Conservation (phyloP, 2,329 filamentous ascomycete genomes). For the Plectosphaerella sp. region DNA sequence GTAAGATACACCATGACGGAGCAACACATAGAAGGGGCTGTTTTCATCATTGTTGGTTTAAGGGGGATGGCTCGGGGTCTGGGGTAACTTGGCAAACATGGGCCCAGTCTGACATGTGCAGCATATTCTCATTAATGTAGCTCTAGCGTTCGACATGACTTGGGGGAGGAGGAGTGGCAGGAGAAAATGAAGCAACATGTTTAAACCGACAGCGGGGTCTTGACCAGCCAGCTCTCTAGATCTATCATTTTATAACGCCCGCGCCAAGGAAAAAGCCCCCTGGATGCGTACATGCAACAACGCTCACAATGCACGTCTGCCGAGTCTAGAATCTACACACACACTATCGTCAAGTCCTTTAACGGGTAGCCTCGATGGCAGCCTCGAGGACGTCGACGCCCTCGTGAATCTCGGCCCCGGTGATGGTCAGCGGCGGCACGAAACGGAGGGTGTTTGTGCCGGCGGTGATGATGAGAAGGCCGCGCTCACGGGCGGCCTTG, state of each 20-base stretch:
- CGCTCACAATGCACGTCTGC: background rate
- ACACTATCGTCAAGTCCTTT: background rate
- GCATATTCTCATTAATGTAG: no score
- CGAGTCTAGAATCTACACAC: no score
- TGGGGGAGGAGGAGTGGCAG: no score
- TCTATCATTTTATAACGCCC: constrained; percentile 4
- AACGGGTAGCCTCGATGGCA: constrained; percentile 44
- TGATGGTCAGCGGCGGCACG: constrained; percentile 81
- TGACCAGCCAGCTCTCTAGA: background rate
- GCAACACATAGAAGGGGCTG: no score
- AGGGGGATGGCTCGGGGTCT: no score
- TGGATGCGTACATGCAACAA: background rate
- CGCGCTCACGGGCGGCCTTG: constrained; percentile 80
- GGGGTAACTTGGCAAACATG: no score
- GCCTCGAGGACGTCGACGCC: constrained; percentile 73
- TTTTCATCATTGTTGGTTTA: no score
- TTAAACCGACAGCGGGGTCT: no score
- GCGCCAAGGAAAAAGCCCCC: background rate
- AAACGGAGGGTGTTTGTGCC: constrained; percentile 91
- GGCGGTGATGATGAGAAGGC: constrained; percentile 85
- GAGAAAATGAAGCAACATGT: no score
- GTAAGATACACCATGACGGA: background rate
- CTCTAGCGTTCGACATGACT: no score
- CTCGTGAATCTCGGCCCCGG: constrained; percentile 72
- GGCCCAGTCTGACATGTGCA: no score